Evolutionary conservation across 768 basidiomycete genomes (phyloP), one percentile per base, ranked within the genome.

Genomic region (Leccinum boreale): DNA sequence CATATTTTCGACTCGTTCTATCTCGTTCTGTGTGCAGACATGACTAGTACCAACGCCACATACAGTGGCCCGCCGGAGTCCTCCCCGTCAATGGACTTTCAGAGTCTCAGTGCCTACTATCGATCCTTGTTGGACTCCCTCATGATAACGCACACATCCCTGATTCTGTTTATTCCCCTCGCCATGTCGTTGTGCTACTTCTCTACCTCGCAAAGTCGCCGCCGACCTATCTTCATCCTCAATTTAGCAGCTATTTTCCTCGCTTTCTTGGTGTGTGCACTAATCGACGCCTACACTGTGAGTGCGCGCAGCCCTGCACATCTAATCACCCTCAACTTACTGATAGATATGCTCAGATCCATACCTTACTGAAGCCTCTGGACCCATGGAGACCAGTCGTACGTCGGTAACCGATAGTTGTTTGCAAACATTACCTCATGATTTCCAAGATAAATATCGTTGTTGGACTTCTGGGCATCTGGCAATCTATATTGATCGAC

Each of bases 401-500:
- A 9, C n/a, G 63, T 50, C 3, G 14, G 17, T 35, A 29, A 21
- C 15, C 12, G 7, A 6, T 19, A 11, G 2, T 45, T 28, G 1
- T 24, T 10, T 28, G 21, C 49, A 24, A 14, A 15, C 42, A 28
- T 36, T 5, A 26, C 12, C 33, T 53, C 52, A 52, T 39, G 19
- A 15, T 31, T 47, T 50, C 15, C 17, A 54, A 62, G 51, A 45
- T 61, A 21, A 55, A 60, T 19, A 62, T 73, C 15, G 42, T 54
- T 2, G 55, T 71, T 19, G 66, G 65, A 29, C 54, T 65, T 4
- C 29, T 73, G 21, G 60, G 62, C 15, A 60, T 64, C 24, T 59
- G 64, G 42, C 60, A 71, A 57, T 60, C 62, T 12, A 65, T 70
- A 11, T n/a, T 67, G 3, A 61, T 72, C 35, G 68, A 70, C 42